These are phyloP conservation scores for Alternaria sp. DNA, from an alignment of 2,329 filamentous ascomycete genomes.

Conservation along the genomic window DNA sequence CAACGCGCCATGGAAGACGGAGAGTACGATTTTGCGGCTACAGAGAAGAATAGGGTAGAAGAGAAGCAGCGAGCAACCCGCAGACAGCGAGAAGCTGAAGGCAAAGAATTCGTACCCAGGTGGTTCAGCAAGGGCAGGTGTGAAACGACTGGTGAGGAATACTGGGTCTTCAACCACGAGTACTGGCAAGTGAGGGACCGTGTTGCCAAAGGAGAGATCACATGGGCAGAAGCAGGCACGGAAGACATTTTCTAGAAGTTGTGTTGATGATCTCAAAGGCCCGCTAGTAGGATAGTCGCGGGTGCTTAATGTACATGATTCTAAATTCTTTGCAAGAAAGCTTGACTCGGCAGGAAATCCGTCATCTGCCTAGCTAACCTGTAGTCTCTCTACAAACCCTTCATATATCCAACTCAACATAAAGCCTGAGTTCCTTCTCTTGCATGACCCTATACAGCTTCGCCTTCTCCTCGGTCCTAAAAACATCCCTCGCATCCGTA, in stretches of 20 bases:
- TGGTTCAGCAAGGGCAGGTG: conserved; percentile 84
- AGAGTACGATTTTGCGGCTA: conserved; percentile 91
- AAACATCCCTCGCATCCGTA: conserved; percentile 41
- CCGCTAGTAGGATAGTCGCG: background rate
- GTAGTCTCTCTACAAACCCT: background rate
- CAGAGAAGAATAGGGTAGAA: conserved; percentile 93
- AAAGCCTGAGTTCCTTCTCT: conserved; percentile 69
- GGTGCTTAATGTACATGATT: background rate
- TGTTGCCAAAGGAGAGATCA: conserved; percentile 68
- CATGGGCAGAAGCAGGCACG: conserved; percentile 70
- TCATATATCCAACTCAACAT: conserved; percentile 57
- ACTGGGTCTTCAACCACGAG: conserved; percentile 87
- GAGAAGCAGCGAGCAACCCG: conserved; percentile 86
- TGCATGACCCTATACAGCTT: conserved; percentile 65
- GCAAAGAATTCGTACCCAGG: conserved; percentile 82
- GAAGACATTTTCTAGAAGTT: conserved; percentile 76
- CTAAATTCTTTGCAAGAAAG: background rate
- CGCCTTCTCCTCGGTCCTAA: conserved; percentile 60
- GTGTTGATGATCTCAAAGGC: background rate
- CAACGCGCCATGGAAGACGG: conserved; percentile 99
- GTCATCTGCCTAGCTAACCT: background rate
- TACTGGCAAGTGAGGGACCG: conserved; percentile 83
- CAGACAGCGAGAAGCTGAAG: conserved; percentile 74
- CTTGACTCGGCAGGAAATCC: background rate
- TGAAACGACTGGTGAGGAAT: conserved; percentile 84